Evolutionary conservation across 768 basidiomycete species (phyloP).

Genomic region (Dioszegia hungarica): DNA sequence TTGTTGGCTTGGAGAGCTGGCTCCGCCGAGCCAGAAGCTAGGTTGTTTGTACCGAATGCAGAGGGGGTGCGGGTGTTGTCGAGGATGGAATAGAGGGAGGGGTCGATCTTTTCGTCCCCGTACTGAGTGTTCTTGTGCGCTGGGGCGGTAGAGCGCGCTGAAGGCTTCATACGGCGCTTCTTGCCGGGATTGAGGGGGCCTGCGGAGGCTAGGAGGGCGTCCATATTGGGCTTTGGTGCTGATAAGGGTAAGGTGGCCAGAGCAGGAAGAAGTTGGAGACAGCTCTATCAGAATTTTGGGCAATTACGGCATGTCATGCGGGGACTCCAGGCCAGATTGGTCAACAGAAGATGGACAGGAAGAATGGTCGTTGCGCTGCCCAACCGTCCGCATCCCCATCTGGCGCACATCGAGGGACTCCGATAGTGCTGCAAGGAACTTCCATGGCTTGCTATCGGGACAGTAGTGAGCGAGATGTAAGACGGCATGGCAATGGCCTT

Average conservation of each 20-base stretch:
- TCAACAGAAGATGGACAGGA: too few relatives aligned
- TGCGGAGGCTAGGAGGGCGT: slow-evolving; percentile 67
- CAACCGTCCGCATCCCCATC: too few relatives aligned
- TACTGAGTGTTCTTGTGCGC: slow-evolving; percentile 38
- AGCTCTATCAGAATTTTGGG: too few relatives aligned
- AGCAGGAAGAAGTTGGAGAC: background rate
- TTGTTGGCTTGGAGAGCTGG: slow-evolving; percentile 44
- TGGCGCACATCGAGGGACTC: too few relatives aligned
- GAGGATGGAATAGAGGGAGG: slow-evolving; percentile 59
- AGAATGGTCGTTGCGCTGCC: too few relatives aligned
- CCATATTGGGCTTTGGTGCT: slow-evolving; percentile 57
- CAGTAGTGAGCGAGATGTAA: too few relatives aligned
- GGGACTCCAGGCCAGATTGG: too few relatives aligned
- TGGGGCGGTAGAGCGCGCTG: background rate
- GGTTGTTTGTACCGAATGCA: slow-evolving; percentile 59
- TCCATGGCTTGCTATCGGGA: too few relatives aligned
- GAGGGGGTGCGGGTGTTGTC: slow-evolving; percentile 62
- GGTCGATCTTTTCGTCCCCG: slow-evolving; percentile 52
- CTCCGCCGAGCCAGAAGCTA: slow-evolving; percentile 51
- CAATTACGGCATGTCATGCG: too few relatives aligned
- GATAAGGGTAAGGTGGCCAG: background rate
- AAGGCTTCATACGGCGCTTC: slow-evolving; percentile 7
- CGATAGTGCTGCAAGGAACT: too few relatives aligned
- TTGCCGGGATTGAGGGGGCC: slow-evolving; percentile 12
- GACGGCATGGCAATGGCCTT: too few relatives aligned